A percentile compares a stretch with the other conserved stretches of the same genome.
Evolutionary conservation across 805 yeast species (phyloP).

Genomic region (Candida peoriensis): DNA sequence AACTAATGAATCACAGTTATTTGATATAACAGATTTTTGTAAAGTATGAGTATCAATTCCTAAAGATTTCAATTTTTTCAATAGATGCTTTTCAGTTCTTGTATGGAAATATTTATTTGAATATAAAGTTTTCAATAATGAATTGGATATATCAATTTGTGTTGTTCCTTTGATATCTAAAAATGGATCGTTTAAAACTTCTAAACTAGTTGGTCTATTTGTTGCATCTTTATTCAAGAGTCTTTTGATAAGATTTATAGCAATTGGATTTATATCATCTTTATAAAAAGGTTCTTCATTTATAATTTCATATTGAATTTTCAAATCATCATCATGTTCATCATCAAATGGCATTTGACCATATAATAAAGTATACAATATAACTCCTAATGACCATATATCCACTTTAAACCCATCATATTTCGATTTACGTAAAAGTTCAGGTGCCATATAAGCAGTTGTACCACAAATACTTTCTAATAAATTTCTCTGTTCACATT

Average conservation of each 20-base stretch:
- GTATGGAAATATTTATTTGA: conserved; percentile 46
- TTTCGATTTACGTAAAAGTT: conserved; percentile 59
- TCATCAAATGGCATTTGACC: conserved; percentile 94
- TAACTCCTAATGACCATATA: conserved; percentile 90
- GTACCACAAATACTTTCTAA: conserved; percentile 91
- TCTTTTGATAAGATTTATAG: conserved; percentile 43
- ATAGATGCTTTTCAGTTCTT: conserved; percentile 53
- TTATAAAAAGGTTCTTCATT: conserved; percentile 58
- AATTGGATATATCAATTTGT: conserved; percentile 36
- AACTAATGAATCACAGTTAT: conserved; percentile 64
- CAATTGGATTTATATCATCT: conserved; percentile 42
- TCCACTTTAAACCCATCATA: conserved; percentile 82
- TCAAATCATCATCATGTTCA: conserved; percentile 60
- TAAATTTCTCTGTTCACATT: conserved; percentile 48
- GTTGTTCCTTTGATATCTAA: conserved; percentile 40
- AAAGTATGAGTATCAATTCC: conserved; percentile 63
- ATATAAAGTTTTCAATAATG: conserved; percentile 31
- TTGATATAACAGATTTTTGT: conserved; percentile 49
- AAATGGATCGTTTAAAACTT: conserved; percentile 48
- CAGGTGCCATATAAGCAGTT: conserved; percentile 96
- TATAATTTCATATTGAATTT: conserved; percentile 55
- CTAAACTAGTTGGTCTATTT: conserved; percentile 50
- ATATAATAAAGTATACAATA: conserved; percentile 74
- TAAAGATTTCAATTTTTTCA: conserved; percentile 52
- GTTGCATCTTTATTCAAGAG: conserved; percentile 65